Base-by-base conservation (phyloP, 345 rosid genomes). In the Aquilaria yunnanensis region DNA sequence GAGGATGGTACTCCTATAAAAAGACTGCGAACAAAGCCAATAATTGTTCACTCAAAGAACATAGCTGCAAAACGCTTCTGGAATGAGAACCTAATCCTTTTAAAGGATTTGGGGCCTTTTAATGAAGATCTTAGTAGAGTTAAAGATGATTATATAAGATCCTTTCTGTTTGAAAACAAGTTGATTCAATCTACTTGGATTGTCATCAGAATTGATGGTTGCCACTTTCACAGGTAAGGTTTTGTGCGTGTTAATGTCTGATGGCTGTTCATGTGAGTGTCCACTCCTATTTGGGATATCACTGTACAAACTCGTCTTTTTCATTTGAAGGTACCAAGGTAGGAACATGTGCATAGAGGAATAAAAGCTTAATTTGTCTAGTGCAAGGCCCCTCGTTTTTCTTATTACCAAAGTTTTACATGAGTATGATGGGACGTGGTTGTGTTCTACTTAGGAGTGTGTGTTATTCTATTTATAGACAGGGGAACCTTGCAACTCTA, bases 201-300 rank as follows among this genome's bases (percentile, higher is more conserved):
- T 31, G 86, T 93, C 51, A 69, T 93, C 62, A 82, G 98, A 73
- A 83, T 90, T 70, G 98, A 93, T 71, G 98, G 98, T 66, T 88
- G 92, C 70, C 96, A 93, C 70, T 93, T 93, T 79, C 98, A 93
- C 85, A 83, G 96, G 96, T 87, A 77, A 77, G 62, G 29, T 54
- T 12, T 13, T 37, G 30, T 9, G 43, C 43, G 5, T 37, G 43
- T 37, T 37, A 37, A 37, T 37, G 7, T 37, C 8, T 9, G 5
- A 37, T 37, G 8, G 43, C 8, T 5, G 43, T 37, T 37, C 23
- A 37, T 37, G 8, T 37, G 43, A 37, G 43, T 37, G 2, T 9
- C 5, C 43, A 37, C 8, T 37, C 5, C 8, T 37, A 37, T 37
- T 37, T 1, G 8, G 8, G 23, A 14, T 23, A 23, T 23, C 23